Base-by-base conservation (phyloP, 108 stramenopile genomes). In the Cyclotella choctawhatcheeana region DNA sequence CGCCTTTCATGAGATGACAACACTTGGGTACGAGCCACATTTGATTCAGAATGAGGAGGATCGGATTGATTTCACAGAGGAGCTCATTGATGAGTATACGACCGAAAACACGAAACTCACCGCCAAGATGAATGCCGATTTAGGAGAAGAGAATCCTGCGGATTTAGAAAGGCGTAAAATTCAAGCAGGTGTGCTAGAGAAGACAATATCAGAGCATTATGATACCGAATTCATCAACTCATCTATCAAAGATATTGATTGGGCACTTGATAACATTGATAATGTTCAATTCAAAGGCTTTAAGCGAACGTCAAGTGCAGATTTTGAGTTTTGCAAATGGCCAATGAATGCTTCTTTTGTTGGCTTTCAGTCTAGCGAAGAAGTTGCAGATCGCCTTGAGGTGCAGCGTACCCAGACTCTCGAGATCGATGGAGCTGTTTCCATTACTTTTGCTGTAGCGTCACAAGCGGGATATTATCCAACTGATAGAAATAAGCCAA, bases 401-500 rank as follows among this genome's bases (percentile, higher is more conserved):
- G n/a, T n/a, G n/a, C 8, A 40, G 12, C 12, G 37, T 40, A 40
- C 37, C 8, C 8, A 40, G 12, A 40, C 12, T 10, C 8, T 6
- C 6, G 37, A 10, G 6, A 6, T 40, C 12, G 37, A 40, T 40
- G 37, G 37, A 6, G 6, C 12, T 40, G 37, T 6, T 12, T 40
- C 37, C 12, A 10, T 40, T 40, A 6, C 12, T 10, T 40, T 12
- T 12, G 37, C 8, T 12, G 37, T 12, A 10, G 37, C 37, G 12
- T 40, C 37, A 12, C 37, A 40, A 10, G 8, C 6, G 37, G 37
- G 37, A 10, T 40, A 40, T 40, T 40, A 40, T 12, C 12, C 37
- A 40, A 12, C 6, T 40, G 6, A 6, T 40, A 6, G 8, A 40
- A 6, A 40, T 10, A 40, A 93, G 74, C 86, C 83, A 1, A 93